phyloP scores from a whole-genome alignment of 345 rosid genomes.

The Salix brachista region DNA sequence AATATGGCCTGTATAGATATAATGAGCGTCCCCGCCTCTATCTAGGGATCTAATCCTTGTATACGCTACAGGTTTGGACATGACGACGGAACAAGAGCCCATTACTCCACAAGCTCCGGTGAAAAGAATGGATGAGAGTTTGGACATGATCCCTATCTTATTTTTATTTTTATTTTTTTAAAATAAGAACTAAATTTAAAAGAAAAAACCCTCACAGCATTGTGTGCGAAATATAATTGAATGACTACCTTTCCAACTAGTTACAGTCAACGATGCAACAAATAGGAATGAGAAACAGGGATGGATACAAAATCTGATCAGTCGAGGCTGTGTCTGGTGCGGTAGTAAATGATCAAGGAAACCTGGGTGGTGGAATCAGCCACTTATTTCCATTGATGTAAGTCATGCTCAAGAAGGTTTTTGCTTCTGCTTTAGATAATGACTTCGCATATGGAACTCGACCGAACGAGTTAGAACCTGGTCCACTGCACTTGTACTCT shows the following conservation, averaged over 20 bases:
- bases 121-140: no score
- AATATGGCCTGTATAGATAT: no score
- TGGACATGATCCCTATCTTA: no score
- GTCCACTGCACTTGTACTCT: slow-evolving; percentile 29
- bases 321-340: not conserved
- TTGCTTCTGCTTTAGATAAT: slow-evolving; percentile 16
- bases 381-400: slow-evolving; percentile 28
- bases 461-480: slow-evolving; percentile 7
- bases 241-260: not conserved
- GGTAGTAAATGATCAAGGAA: not conserved
- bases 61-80: not conserved
- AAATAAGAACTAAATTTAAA: no score
- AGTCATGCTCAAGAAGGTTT: slow-evolving; percentile 28
- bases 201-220: no score
- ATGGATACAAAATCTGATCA: not conserved
- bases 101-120: not conserved
- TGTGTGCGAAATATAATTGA: no score
- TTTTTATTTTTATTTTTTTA: no score
- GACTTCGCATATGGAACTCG: slow-evolving; percentile 22
- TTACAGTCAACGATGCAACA: not conserved
- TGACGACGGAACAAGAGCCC: not conserved
- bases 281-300: no score
- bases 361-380: slow-evolving; percentile 26
- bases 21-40: not conserved
- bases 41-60: not conserved